Conservation (phyloP, 371 early-diverging fungal species). For the Mucor indicus region DNA sequence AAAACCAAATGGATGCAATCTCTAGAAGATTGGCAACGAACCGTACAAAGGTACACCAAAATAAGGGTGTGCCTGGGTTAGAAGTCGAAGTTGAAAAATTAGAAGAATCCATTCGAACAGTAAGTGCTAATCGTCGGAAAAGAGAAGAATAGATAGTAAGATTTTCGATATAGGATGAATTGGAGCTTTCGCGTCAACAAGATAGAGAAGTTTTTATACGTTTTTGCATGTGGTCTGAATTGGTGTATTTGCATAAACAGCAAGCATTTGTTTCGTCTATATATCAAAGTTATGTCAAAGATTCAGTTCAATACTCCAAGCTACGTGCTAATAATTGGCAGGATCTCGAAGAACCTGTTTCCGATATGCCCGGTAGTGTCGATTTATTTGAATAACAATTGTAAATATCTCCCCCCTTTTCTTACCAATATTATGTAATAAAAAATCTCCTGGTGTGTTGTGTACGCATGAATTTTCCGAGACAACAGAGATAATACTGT, state of each 20-base stretch:
- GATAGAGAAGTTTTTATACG: slow-evolving; percentile 33
- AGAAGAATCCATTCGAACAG: slow-evolving; percentile 31
- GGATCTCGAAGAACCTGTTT: slow-evolving; percentile 44
- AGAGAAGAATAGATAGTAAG: too few relatives aligned
- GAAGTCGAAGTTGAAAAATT: slow-evolving; percentile 40
- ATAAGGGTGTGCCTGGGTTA: slow-evolving; percentile 43
- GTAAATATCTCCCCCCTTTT: not conserved
- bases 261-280: slow-evolving; percentile 55
- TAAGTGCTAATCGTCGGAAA: too few relatives aligned
- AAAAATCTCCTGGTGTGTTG: not conserved
- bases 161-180: slow-evolving; percentile 91
- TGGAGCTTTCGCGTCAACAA: slow-evolving; percentile 74
- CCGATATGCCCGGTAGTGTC: slow-evolving; percentile 49
- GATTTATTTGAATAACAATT: slow-evolving; percentile 29
- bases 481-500: too few relatives aligned
- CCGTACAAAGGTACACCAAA: slow-evolving; percentile 37
- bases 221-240: slow-evolving; percentile 43
- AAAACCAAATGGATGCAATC: slow-evolving; percentile 36
- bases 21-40: slow-evolving; percentile 31
- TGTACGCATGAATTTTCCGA: too few relatives aligned
- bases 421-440: too few relatives aligned
- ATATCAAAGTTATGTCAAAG: slow-evolving; percentile 63
- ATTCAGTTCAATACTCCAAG: slow-evolving; percentile 54
- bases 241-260: slow-evolving; percentile 50
- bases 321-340: slow-evolving; percentile 60